Evolutionary conservation across 331 rosid species (phyloP), one percentile per base, ranked within the genome.

Genomic region (Quercus phellos): DNA sequence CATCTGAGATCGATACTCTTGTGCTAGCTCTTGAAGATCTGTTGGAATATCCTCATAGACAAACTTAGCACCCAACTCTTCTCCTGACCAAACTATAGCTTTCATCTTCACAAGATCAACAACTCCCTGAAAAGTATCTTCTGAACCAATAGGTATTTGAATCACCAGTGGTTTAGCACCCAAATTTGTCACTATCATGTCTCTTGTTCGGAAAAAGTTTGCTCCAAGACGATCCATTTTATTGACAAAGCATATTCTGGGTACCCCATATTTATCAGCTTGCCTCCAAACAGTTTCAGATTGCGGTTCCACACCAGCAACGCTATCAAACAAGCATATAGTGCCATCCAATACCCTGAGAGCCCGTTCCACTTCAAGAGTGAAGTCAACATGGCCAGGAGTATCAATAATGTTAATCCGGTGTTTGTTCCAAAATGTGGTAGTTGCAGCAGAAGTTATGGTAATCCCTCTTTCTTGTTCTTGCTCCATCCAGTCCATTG

Each of bases 401-500:
- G 99, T 94, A 82, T 94, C 99, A 4, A 94, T 94, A 67, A 94
- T 94, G 89, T 94, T 94, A 83, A 94, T 91, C 42, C 98, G 81
- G 77, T 94, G 98, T 55, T 92, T 92, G 79, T 94, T 55, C 99
- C 99, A 94, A 78, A 90, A 92, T 29, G 99, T 92, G 53, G 99
- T 94, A 55, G 99, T 94, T 32, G 99, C 99, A 81, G 99, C 99
- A 56, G 99, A 94, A 58, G 99, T 94, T 74, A 94, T 94, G 71
- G 99, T 94, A 82, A 94, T 94, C 80, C 99, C 99, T 85, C 98
- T 84, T 83, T 94, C 99, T 83, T 94, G 97, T 77, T 94, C 99
- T 76, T 94, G 99, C 78, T 94, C 97, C 99, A 94, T 94, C 99
- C 98, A 94, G 75, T 92, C 99, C 99, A 94, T 92, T 9, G 99